These are phyloP conservation scores for Rhodosorus marinus DNA, from an alignment of 23 red algal species.

Conservation along the genomic window DNA sequence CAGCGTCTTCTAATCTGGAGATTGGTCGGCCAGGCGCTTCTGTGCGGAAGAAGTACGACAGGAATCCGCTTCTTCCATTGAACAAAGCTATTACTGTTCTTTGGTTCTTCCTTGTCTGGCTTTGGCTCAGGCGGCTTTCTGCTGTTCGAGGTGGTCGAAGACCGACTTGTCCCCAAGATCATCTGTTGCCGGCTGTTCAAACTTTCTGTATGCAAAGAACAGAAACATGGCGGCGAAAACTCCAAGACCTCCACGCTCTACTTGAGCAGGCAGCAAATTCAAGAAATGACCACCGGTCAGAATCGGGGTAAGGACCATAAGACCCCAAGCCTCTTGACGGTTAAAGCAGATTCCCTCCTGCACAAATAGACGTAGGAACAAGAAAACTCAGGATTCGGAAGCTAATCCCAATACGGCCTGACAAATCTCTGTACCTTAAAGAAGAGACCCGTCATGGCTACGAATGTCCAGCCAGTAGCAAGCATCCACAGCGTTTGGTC, in stretches of 20 bases:
- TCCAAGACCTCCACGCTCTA: background rate
- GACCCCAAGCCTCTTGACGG: conserved; percentile 39
- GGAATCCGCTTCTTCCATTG: too few relatives aligned
- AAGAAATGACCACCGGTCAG: conserved; percentile 63
- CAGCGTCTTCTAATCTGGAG: too few relatives aligned
- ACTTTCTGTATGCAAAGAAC: conserved; percentile 19
- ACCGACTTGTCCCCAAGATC: conserved; percentile 91
- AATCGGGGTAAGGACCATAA: conserved; percentile 28
- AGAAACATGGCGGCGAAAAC: conserved; percentile 24
- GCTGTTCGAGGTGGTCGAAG: conserved; percentile 11
- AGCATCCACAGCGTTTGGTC: too few relatives aligned
- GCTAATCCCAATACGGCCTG: too few relatives aligned
- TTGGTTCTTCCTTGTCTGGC: too few relatives aligned
- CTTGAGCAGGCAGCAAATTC: background rate
- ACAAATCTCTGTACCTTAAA: too few relatives aligned
- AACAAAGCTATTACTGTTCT: too few relatives aligned
- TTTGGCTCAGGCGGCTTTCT: too few relatives aligned
- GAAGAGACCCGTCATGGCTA: conserved; percentile 69
- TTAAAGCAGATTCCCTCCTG: conserved; percentile 89
- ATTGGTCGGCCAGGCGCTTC: too few relatives aligned
- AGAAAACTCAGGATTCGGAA: too few relatives aligned
- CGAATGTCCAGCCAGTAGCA: conserved; percentile 44
- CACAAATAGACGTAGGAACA: too few relatives aligned
- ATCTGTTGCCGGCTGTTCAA: conserved; percentile 11
- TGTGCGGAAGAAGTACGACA: too few relatives aligned